phyloP scores from a whole-genome alignment of 345 rosid genomes.

The Draba incana region DNA sequence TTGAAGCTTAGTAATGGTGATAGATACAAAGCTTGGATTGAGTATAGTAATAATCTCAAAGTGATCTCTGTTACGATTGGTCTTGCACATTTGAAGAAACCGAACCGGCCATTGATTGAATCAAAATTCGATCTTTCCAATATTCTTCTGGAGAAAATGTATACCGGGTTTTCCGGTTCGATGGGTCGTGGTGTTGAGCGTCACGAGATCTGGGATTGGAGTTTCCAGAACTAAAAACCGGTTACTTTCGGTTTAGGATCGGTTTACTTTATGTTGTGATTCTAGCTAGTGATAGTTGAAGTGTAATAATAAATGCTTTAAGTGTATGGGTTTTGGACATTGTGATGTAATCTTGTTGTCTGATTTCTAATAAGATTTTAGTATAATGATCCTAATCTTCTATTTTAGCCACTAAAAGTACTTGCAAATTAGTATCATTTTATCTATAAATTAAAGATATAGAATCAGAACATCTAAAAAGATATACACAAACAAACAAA shows the following conservation, averaged over 20 bases:
- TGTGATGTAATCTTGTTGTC: neutral
- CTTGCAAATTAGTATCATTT: too few relatives aligned
- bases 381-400: neutral
- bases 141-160: slow-evolving; percentile 38
- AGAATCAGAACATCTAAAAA: too few relatives aligned
- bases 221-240: slow-evolving; percentile 35
- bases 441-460: too few relatives aligned
- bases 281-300: too few relatives aligned
- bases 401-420: neutral
- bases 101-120: slow-evolving; percentile 43
- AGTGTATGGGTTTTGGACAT: neutral
- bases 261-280: neutral
- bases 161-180: slow-evolving; percentile 44
- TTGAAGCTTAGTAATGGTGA: slow-evolving; percentile 45
- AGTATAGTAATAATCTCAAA: slow-evolving; percentile 31
- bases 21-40: slow-evolving; percentile 47
- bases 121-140: slow-evolving; percentile 37
- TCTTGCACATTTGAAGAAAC: slow-evolving; percentile 28
- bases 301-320: neutral
- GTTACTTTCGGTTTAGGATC: slow-evolving; percentile 3
- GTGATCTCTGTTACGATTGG: slow-evolving; percentile 38
- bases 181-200: slow-evolving; percentile 40
- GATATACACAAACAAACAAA: too few relatives aligned
- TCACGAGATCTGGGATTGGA: slow-evolving; percentile 46
- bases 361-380: neutral